phyloP scores from a whole-genome alignment of 805 yeast species.

The Metschnikowia vanudenii region DNA sequence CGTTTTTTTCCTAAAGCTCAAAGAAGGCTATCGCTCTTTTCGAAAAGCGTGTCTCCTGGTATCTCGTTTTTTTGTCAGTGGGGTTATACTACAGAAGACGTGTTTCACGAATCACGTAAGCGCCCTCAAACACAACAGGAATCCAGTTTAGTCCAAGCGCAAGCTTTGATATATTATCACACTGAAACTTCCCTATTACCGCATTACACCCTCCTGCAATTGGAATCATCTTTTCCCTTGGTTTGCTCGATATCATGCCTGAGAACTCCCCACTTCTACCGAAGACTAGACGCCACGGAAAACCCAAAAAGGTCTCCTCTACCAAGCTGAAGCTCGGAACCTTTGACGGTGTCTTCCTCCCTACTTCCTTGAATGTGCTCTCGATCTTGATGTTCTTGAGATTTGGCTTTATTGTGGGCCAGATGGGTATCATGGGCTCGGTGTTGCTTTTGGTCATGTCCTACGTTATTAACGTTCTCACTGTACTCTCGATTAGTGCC shows the following conservation, averaged over 20 bases:
- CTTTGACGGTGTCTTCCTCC: conserved; percentile 86
- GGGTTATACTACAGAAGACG: no score
- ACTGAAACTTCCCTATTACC: no score
- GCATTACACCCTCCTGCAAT: no score
- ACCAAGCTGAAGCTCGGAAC: conserved; percentile 61
- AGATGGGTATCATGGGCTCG: conserved; percentile 85
- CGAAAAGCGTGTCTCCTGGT: no score
- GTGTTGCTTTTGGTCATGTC: conserved; percentile 65
- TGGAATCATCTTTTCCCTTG: no score
- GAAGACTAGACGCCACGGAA: background rate
- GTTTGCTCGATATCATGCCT: conserved; percentile 8
- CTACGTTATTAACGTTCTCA: conserved; percentile 76
- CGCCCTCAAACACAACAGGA: no score
- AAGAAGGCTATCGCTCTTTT: no score
- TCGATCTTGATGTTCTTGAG: conserved; percentile 94
- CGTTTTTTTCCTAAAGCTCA: no score
- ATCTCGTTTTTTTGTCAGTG: no score
- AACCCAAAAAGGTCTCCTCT: background rate
- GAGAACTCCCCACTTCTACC: conserved; percentile 21
- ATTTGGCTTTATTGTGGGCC: conserved; percentile 94
- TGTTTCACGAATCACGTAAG: no score
- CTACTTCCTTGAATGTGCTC: conserved; percentile 88
- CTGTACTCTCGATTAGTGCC: conserved; percentile 89
- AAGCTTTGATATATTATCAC: no score
- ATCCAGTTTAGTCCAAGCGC: no score